Conservation (phyloP, 2,329 filamentous ascomycete genomes). For the Colletotrichum eremochloae region DNA sequence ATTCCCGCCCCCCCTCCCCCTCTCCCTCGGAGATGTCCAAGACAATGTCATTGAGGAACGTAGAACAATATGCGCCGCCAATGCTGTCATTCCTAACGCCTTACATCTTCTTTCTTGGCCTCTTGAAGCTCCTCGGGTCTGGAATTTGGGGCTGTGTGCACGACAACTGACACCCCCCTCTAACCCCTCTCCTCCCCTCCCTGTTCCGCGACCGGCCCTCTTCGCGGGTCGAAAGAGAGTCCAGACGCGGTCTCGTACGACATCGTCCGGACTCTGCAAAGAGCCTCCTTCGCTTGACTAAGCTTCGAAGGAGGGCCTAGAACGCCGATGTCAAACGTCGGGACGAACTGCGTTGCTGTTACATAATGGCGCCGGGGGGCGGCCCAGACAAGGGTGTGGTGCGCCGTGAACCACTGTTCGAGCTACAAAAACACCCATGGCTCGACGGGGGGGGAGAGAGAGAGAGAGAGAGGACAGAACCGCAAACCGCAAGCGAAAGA, state of each 20-base stretch:
- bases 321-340: background rate
- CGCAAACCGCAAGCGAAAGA: background rate
- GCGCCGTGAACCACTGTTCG: background rate
- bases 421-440: background rate
- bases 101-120: background rate
- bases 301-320: background rate
- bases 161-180: background rate
- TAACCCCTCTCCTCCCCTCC: background rate
- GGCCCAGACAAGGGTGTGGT: conserved; percentile 4
- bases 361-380: conserved; percentile 16
- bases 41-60: conserved; percentile 10
- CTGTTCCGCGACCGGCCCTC: background rate
- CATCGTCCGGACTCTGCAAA: conserved; percentile 1
- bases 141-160: background rate
- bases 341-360: conserved; percentile 7
- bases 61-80: background rate
- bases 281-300: conserved; percentile 7
- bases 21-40: conserved; percentile 25
- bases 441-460: too few relatives aligned
- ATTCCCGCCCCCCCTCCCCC: too few relatives aligned
- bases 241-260: background rate
- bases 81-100: conserved; percentile 7
- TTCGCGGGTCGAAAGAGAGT: background rate
- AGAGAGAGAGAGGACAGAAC: background rate
- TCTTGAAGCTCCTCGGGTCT: too few relatives aligned